Evolutionary conservation across 2,329 filamentous ascomycete species (phyloP).

Genomic region (Arthroderma sp.): DNA sequence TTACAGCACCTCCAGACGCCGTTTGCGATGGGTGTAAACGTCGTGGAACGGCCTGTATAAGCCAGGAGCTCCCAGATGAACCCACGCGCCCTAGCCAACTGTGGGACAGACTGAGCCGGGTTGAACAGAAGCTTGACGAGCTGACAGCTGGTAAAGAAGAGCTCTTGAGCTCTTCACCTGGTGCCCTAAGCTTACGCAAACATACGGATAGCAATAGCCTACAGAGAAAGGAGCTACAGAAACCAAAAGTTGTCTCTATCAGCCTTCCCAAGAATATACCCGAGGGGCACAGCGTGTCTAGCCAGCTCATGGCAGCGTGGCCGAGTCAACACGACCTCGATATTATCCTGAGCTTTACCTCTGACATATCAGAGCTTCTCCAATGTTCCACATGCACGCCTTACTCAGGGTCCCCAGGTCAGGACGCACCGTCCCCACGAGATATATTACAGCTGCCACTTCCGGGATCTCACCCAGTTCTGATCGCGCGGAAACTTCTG

Average conservation of each 20-base stretch:
- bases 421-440: background rate
- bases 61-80: constrained; percentile 37
- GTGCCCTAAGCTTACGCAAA: too few relatives aligned
- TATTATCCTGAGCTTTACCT: background rate
- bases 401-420: background rate
- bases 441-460: background rate
- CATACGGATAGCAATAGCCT: too few relatives aligned
- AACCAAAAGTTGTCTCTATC: too few relatives aligned
- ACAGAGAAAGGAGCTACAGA: too few relatives aligned
- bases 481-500: constrained; percentile 37
- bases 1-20: constrained; percentile 11
- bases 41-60: constrained; percentile 24
- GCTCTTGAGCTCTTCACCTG: too few relatives aligned
- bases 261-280: too few relatives aligned
- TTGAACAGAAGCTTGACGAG: too few relatives aligned
- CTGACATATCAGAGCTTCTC: background rate
- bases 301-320: background rate
- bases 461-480: constrained; percentile 32
- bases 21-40: constrained; percentile 19
- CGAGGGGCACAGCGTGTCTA: background rate
- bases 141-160: too few relatives aligned
- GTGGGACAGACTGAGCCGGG: too few relatives aligned
- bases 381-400: background rate
- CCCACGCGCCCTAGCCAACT: background rate
- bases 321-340: background rate